Evolutionary conservation across 225 moss, liverwort and hornwort species (phyloP).

Genomic region (Polytrichum formosum): DNA sequence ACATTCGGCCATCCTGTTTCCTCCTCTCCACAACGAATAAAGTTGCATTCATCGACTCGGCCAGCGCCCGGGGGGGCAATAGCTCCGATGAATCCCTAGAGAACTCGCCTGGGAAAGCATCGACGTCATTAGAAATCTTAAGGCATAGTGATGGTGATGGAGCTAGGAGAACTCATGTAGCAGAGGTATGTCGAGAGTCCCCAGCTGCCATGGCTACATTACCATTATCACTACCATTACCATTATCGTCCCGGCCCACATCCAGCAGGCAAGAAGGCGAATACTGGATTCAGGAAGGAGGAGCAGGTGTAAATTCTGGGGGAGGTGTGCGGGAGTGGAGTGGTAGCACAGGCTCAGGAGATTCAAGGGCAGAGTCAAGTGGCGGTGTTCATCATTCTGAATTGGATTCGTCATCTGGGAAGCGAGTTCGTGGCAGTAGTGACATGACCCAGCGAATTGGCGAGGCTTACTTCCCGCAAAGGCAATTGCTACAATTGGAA

Average conservation of each 20-base stretch:
- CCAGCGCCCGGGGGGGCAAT: slow-evolving; percentile 45
- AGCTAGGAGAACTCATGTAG: not conserved
- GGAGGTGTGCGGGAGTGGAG: slow-evolving; percentile 57
- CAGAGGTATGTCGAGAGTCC: too few species aligned
- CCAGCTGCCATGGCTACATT: too few species aligned
- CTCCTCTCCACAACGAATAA: slow-evolving; percentile 79
- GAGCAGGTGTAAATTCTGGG: slow-evolving; percentile 1
- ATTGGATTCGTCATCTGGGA: slow-evolving; percentile 38
- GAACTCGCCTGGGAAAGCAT: slow-evolving; percentile 61
- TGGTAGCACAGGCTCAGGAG: slow-evolving; percentile 64
- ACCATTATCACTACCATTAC: too few species aligned
- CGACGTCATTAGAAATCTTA: slow-evolving; percentile 26
- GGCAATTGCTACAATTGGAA: slow-evolving; percentile 72
- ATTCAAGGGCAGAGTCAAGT: slow-evolving; percentile 27
- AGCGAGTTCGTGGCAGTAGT: slow-evolving; percentile 32
- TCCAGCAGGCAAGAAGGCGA: slow-evolving; percentile 11
- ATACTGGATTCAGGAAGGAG: slow-evolving; percentile 9
- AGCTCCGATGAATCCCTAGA: slow-evolving; percentile 79
- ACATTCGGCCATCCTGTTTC: slow-evolving; percentile 94
- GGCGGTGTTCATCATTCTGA: slow-evolving; percentile 28
- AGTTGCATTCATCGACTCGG: slow-evolving; percentile 90
- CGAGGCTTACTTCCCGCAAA: slow-evolving; percentile 78
- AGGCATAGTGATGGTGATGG: slow-evolving; percentile 29
- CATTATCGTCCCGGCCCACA: slow-evolving; percentile 5
- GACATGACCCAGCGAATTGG: slow-evolving; percentile 29